These are phyloP conservation scores for Pythium rishiriense DNA, from an alignment of 352 stramenopile species.

Conservation along the genomic window DNA sequence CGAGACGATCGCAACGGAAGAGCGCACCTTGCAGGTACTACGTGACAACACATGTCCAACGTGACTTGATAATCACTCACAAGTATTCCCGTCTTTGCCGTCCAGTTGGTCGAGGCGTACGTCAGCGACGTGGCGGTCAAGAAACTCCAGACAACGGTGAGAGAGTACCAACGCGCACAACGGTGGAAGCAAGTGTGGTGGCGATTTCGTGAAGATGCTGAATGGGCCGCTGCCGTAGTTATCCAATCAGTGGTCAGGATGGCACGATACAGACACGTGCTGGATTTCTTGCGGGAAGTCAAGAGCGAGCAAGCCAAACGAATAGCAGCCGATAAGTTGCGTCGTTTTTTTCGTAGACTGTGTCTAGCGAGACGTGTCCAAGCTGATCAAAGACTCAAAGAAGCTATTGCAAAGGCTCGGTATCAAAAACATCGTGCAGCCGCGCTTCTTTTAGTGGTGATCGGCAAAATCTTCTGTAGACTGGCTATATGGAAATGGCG, in stretches of 20 bases:
- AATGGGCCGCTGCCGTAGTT: conserved; percentile 39
- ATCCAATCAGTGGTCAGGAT: conserved; percentile 52
- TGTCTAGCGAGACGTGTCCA: conserved; percentile 8
- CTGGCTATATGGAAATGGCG: conserved; percentile 38
- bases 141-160: conserved; percentile 43
- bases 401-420: conserved; percentile 6
- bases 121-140: conserved; percentile 40
- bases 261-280: conserved; percentile 28
- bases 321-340: conserved; percentile 29
- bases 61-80: neutral
- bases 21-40: conserved; percentile 56
- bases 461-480: conserved; percentile 22
- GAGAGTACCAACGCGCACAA: conserved; percentile 37
- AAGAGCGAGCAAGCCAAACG: conserved; percentile 17
- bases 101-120: conserved; percentile 47
- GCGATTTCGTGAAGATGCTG: conserved; percentile 39
- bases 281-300: conserved; percentile 33
- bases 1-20: conserved; percentile 38
- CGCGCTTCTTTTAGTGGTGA: conserved; percentile 3
- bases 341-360: conserved; percentile 33
- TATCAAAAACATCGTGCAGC: conserved; percentile 11
- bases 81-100: neutral
- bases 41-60: neutral
- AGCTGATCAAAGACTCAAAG: neutral
- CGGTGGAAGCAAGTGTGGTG: conserved; percentile 45